Conservation (phyloP, 2,329 filamentous ascomycete genomes). For the Aspergillus luchuensis region DNA sequence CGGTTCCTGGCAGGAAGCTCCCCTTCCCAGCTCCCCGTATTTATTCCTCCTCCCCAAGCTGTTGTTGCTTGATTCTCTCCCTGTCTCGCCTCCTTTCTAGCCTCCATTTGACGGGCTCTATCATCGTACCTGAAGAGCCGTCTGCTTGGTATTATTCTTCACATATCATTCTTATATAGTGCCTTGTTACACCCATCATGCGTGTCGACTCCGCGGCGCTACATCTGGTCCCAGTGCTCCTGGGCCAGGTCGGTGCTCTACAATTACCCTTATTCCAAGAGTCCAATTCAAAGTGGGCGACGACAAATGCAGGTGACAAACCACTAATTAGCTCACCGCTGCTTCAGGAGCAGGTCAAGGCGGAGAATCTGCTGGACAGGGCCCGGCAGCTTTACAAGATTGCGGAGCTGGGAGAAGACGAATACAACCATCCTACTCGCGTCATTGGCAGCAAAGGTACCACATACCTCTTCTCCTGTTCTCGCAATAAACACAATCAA, state of each 20-base stretch:
- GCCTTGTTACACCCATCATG: background rate
- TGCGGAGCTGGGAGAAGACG: constrained; percentile 59
- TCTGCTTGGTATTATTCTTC: background rate
- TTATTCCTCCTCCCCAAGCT: background rate
- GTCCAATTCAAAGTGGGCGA: constrained; percentile 12
- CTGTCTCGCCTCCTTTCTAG: background rate
- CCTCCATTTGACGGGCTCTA: background rate
- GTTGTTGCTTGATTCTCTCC: background rate
- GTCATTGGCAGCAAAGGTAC: constrained; percentile 68
- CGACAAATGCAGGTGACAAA: constrained; percentile 18
- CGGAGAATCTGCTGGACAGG: constrained; percentile 58
- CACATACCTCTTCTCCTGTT: too few species aligned
- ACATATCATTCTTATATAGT: background rate
- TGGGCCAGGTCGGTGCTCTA: constrained; percentile 19
- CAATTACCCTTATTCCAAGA: constrained; percentile 22
- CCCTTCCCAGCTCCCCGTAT: background rate
- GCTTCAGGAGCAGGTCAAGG: constrained; percentile 53
- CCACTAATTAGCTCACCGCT: constrained; percentile 52
- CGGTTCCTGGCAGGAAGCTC: background rate
- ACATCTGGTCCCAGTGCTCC: background rate
- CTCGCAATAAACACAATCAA: background rate
- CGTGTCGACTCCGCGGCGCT: background rate
- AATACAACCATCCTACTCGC: constrained; percentile 69
- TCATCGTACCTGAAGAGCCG: too few species aligned
- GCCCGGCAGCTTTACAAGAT: constrained; percentile 65